Base-by-base conservation (phyloP, 371 early-diverging fungal genomes). In the Paramicrosporidium saccamoebae region DNA sequence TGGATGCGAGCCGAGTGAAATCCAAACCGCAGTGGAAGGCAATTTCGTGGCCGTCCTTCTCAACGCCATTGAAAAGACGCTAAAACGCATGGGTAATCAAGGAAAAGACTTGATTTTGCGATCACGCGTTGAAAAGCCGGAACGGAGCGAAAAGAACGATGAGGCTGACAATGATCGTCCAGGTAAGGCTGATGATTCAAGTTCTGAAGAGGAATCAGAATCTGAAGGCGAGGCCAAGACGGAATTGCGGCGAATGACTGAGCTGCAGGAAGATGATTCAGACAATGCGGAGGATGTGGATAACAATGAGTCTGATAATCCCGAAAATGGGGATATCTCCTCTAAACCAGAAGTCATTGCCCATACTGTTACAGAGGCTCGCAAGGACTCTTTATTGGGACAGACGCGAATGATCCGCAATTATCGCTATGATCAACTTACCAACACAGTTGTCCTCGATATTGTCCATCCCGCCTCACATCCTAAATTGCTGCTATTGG, bases 401-500 rank as follows among this genome's bases (percentile, higher is more conserved):
- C n/a, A n/a, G n/a, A n/a, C n/a, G n/a, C n/a, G n/a, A n/a, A n/a
- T n/a, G n/a, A n/a, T n/a, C n/a, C n/a, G n/a, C n/a, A n/a, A n/a
- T 25, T 3, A 25, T 6, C 10, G 5, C 4, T 23, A 13, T 10
- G 15, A 16, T 28, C 10, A 19, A 22, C n/a, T n/a, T n/a, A n/a
- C n/a, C n/a, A n/a, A n/a, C n/a, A n/a, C n/a, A n/a, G n/a, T n/a
- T n/a, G n/a, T n/a, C n/a, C n/a, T n/a, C n/a, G n/a, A n/a, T n/a
- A n/a, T n/a, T n/a, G n/a, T n/a, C n/a, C n/a, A n/a, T n/a, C n/a
- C n/a, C n/a, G n/a, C n/a, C 16, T 7, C 8, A 9, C 12, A 5
- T 14, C 20, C 9, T n/a, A 94, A 94, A 53, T 40, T 94, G 27
- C 49, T 94, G 21, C 73, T 94, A 79, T 63, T 84, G 24, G 58